Percentiles rank a stretch among this genome's conserved stretches.
These are phyloP conservation scores for Alternaria novae-zelandiae DNA, from an alignment of 2,329 filamentous ascomycete species.

Conservation along the genomic window DNA sequence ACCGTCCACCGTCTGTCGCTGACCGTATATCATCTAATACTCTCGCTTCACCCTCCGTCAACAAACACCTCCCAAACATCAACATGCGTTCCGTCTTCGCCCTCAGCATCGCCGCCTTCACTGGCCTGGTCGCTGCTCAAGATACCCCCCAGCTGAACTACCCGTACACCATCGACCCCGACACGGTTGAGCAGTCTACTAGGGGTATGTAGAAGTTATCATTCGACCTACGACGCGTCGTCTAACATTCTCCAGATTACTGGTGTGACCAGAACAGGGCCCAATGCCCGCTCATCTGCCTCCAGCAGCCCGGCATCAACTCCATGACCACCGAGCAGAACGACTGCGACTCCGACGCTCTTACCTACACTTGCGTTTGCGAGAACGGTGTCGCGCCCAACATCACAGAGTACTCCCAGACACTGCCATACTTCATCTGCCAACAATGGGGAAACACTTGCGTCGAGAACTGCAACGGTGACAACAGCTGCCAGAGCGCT, in stretches of 20 bases:
- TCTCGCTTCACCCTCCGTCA: conserved; percentile 10
- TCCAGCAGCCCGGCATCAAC: conserved; percentile 60
- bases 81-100: conserved; percentile 58
- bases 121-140: conserved; percentile 61
- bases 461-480: conserved; percentile 62
- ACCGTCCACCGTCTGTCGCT: conserved; percentile 30
- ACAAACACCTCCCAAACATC: conserved; percentile 18
- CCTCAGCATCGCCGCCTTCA: conserved; percentile 58
- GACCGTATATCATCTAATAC: conserved; percentile 24
- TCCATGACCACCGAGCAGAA: conserved; percentile 62
- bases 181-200: conserved; percentile 60
- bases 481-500: conserved; percentile 63
- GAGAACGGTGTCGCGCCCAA: conserved; percentile 71
- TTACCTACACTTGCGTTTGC: conserved; percentile 78
- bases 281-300: conserved; percentile 75
- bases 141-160: conserved; percentile 31
- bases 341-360: conserved; percentile 66
- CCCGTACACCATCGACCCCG: conserved; percentile 65
- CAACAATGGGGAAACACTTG: conserved; percentile 74
- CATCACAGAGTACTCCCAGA: conserved; percentile 77
- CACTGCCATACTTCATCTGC: conserved; percentile 80
- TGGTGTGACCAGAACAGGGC: conserved; percentile 72
- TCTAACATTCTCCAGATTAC: conserved; percentile 51
- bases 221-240: not conserved
- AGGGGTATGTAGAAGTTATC: conserved; percentile 56